Evolutionary conservation across 2,329 filamentous ascomycete species (phyloP).

Genomic region (Colletotrichum gigasporum): DNA sequence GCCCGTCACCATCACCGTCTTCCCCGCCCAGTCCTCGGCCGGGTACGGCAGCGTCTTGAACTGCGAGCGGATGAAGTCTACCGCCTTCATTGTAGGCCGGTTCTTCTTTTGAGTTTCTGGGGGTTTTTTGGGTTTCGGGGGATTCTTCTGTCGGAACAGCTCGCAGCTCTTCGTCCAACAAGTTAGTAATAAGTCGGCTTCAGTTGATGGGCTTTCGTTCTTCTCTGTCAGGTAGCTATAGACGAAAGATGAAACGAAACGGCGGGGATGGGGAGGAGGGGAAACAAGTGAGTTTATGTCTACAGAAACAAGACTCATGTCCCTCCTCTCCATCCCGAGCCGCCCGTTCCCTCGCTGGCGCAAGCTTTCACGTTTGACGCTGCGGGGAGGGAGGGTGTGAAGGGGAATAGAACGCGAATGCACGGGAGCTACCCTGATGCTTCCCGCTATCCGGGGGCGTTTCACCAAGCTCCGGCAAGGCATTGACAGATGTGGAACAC

Average conservation of each 20-base stretch:
- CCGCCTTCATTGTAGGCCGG: constrained; percentile 8
- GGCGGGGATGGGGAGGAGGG: not conserved
- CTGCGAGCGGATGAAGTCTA: constrained; percentile 33
- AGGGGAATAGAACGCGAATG: not conserved
- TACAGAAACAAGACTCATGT: not conserved
- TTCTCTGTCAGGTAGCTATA: not conserved
- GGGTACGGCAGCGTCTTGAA: constrained; percentile 42
- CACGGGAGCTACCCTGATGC: constrained; percentile 17
- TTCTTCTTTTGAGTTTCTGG: not conserved
- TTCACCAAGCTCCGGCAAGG: constrained; percentile 8
- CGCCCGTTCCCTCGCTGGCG: not conserved
- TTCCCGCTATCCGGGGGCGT: constrained; percentile 8
- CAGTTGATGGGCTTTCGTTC: not conserved
- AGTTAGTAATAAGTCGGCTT: not conserved
- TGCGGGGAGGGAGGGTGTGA: not conserved
- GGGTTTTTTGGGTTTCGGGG: no score
- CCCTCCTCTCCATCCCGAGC: not conserved
- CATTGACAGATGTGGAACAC: constrained; percentile 9
- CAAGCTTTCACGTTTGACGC: constrained; percentile 15
- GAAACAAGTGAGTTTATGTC: constrained; percentile 23
- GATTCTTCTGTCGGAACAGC: not conserved
- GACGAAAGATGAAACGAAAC: not conserved
- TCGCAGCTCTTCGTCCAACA: no score
- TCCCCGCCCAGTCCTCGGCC: constrained; percentile 42
- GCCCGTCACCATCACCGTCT: constrained; percentile 53